Evolutionary conservation across 2,329 filamentous ascomycete species (phyloP), one percentile per base, ranked within the genome.

Genomic region (Aspergillus alliaceus): DNA sequence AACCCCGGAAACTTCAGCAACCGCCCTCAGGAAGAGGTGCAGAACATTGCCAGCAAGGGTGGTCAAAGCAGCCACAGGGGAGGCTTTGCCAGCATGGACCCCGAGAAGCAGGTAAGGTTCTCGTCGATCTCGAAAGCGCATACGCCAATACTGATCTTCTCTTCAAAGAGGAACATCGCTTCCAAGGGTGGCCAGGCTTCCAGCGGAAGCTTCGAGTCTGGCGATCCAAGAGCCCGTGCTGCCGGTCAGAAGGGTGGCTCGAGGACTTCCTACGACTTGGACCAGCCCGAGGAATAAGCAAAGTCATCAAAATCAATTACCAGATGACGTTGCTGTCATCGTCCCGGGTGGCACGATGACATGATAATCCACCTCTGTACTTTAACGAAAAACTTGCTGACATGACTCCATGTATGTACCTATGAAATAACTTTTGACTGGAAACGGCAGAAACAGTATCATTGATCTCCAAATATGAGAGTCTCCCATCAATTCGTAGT

Each of bases 171-270:
- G 20, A 77, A 84, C 1, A 84, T 85, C 57, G 82, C 83, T 1
- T 84, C 82, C 12, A 74, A 76, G 66, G 83, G 82, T 7, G 82
- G 80, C 4, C 72, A 83, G 57, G 78, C 80, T 0, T 84, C 81
- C 0, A 75, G 76, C 39, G 82, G 82, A 6, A 81, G 77, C 2
- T 85, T 85, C 48, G 78, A 84, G 64, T 75, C 75, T 1, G 80
- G 82, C 11, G 80, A 77, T 51, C 78, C 82, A 68, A 77, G 74
- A 61, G 81, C 82, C 2, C 77, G 72, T 46, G 82, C 83, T 66
- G 82, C 82, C 18, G 82, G 82, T 3, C 73, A 74, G 34, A 84
- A 84, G 71, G 82, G 82, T 4, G 82, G 81, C 8, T 57, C 54
- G 11, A 53, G 31, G 47, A 51, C 46, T 15, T 24, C 31, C 1